These are phyloP conservation scores for Puccinia polysora DNA, from an alignment of 1,284 basidiomycete genomes.

Conservation along the genomic window DNA sequence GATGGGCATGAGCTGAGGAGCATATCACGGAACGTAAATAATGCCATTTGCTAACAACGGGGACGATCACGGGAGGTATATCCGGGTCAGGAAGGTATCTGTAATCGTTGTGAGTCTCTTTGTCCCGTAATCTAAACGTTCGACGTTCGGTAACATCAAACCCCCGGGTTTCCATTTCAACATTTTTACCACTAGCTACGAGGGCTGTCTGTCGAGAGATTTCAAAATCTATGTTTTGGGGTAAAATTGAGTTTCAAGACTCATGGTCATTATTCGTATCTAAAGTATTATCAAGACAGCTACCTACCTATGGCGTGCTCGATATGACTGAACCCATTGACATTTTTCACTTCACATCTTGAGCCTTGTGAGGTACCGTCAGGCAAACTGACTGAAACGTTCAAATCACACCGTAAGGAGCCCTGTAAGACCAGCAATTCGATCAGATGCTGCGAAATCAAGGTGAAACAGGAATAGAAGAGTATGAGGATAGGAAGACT, in stretches of 20 bases:
- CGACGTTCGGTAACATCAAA: slow-evolving; percentile 76
- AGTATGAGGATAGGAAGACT: too few species aligned
- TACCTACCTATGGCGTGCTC: slow-evolving; percentile 75
- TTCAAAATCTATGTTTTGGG: slow-evolving; percentile 60
- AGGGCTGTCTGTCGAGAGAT: slow-evolving; percentile 66
- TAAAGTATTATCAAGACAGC: background rate
- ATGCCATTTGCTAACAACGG: slow-evolving; percentile 40
- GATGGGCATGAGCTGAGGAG: background rate
- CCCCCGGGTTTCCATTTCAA: slow-evolving; percentile 82
- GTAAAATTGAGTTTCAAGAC: background rate
- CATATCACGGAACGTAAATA: background rate
- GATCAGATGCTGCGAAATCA: background rate
- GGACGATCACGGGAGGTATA: slow-evolving; percentile 69
- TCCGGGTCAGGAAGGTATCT: slow-evolving; percentile 98
- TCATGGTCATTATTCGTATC: background rate
- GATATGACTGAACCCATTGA: slow-evolving; percentile 85
- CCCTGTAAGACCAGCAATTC: slow-evolving; percentile 60
- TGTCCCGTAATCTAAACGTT: slow-evolving; percentile 77
- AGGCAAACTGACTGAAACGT: slow-evolving; percentile 70
- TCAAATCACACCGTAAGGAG: slow-evolving; percentile 89
- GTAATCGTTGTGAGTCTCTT: slow-evolving; percentile 93
- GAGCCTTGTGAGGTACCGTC: slow-evolving; percentile 62
- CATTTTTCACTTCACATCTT: slow-evolving; percentile 93
- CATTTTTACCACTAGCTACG: slow-evolving; percentile 57
- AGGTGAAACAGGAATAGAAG: slow-evolving; percentile 4